Evolutionary conservation across 768 basidiomycete species (phyloP), one percentile per base, ranked within the genome.

Genomic region (Pulveroboletus sp.): DNA sequence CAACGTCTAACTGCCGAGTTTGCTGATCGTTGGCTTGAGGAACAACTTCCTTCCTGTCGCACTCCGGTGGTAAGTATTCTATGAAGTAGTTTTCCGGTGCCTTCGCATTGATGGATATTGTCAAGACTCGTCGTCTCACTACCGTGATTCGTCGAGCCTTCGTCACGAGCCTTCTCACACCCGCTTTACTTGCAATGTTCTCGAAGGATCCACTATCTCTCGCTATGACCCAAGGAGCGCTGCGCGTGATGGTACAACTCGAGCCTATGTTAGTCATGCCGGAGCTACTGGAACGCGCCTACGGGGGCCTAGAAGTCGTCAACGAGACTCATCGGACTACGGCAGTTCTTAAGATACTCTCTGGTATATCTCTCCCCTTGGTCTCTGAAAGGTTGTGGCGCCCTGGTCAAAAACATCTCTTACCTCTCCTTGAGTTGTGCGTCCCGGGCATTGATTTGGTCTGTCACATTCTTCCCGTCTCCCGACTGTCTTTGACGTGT

Each of bases 311-410:
- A n/a, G 93, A 96, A 64, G 84, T 86, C 10, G 80, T 97, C 15
- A 93, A 94, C 56, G 94, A 97, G 75, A 98, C 95, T 0, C 92
- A 96, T 65, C 75, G 94, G 36, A 96, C 94, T 5, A 93, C 92
- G 2, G 89, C 94, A 1, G 90, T 92, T 9, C 75, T 97, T 39
- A 89, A 86, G 45, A 87, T 89, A 65, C 77, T 97, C 27, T 80
- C 87, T 17, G 84, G 82, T 2, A 81, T 93, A 26, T 74, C 89
- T 15, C 76, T 84, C 5, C 84, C 91, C 9, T 68, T 97, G 15
- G 80, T 89, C 3, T 83, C 82, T 4, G 88, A 93, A 61, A 79
- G 73, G 24, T 62, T 87, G 27, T 96, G 91, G 85, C 73, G 88
- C 5, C 82, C 83, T 8, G 94, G 95, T 0, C 92, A 92, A 65